Conservation (phyloP, 1,284 basidiomycete genomes). For the Ustilago nuda region DNA sequence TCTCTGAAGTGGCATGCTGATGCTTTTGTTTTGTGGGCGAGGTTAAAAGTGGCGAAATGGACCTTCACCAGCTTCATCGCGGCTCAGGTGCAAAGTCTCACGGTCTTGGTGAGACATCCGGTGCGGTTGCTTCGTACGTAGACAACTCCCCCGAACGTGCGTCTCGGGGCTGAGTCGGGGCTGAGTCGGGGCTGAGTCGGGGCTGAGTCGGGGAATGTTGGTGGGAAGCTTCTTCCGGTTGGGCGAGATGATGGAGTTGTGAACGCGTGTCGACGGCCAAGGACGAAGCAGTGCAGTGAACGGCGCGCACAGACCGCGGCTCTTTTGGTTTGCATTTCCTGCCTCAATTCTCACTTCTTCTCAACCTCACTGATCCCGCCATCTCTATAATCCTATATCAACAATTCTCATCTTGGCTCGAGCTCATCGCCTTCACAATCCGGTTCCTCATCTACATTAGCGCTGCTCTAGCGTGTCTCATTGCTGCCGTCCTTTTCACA, state of each 20-base stretch:
- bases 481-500: conserved; percentile 9
- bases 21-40: neutral
- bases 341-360: neutral
- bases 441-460: neutral
- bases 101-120: too few species aligned
- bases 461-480: conserved; percentile 18
- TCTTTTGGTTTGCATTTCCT: neutral
- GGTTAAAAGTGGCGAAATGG: neutral
- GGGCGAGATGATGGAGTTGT: conserved; percentile 3
- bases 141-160: too few species aligned
- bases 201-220: neutral
- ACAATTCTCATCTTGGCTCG: neutral
- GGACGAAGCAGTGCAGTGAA: neutral
- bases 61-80: neutral
- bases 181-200: neutral
- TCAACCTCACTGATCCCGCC: conserved; percentile 5
- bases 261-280: conserved; percentile 6
- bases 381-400: neutral
- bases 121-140: too few species aligned
- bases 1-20: neutral
- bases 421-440: conserved; percentile 11
- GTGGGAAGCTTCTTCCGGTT: neutral
- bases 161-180: neutral
- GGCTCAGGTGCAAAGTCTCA: neutral
- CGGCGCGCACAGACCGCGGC: conserved; percentile 11